Conservation (phyloP, 169 alveolate genomes). For the Plasmodium gonderi region DNA sequence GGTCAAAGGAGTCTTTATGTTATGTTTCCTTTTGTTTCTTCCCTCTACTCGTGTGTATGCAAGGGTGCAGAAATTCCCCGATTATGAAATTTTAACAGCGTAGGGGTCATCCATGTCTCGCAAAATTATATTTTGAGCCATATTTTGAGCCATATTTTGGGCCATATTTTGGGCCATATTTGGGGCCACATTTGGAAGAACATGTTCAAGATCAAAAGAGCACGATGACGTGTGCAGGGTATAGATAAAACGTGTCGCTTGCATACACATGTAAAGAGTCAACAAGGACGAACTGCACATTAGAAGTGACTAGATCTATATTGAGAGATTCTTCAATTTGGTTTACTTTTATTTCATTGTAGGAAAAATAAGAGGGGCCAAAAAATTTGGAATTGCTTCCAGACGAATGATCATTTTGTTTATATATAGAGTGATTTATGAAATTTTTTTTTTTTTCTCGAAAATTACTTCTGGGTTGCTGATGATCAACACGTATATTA, state of each 20-base stretch:
- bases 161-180: too few relatives aligned
- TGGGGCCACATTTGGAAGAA: too few relatives aligned
- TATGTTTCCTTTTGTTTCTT: not conserved
- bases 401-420: not conserved
- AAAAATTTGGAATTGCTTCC: not conserved
- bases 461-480: not conserved
- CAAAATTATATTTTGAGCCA: too few relatives aligned
- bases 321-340: slow-evolving; percentile 31
- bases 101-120: too few relatives aligned
- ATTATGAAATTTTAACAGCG: too few relatives aligned
- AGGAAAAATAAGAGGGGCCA: not conserved
- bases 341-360: not conserved
- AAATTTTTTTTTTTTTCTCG: not conserved
- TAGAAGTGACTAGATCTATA: not conserved
- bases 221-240: slow-evolving; percentile 22
- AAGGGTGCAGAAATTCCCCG: too few relatives aligned
- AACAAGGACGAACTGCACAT: slow-evolving; percentile 31
- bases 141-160: too few relatives aligned
- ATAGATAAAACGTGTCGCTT: not conserved
- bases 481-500: slow-evolving; percentile 26
- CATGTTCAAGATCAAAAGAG: not conserved
- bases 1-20: not conserved
- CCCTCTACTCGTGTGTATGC: too few relatives aligned
- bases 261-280: slow-evolving; percentile 34
- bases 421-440: not conserved